Evolutionary conservation across 768 basidiomycete species (phyloP).

Genomic region (Kwoniella dendrophila): DNA sequence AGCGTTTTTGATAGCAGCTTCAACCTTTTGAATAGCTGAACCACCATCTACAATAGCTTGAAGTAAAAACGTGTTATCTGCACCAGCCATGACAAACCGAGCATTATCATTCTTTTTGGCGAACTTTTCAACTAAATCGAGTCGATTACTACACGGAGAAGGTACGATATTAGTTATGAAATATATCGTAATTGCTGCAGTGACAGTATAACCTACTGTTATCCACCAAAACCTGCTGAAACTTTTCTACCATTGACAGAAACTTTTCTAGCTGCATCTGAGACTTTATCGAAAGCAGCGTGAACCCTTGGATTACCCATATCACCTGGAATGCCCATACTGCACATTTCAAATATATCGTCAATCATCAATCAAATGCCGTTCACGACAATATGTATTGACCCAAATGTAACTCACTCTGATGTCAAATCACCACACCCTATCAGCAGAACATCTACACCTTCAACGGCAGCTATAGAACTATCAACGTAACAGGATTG

Average conservation of each 20-base stretch:
- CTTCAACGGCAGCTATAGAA: constrained; percentile 41
- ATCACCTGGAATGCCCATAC: constrained; percentile 45
- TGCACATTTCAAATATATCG: constrained; percentile 1
- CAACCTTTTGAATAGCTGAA: constrained; percentile 11
- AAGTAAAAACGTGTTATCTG: constrained; percentile 9
- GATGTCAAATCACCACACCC: constrained; percentile 33
- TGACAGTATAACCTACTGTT: constrained; percentile 17
- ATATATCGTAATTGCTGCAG: background rate
- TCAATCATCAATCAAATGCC: background rate
- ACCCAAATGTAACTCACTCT: constrained; percentile 30
- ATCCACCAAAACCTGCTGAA: constrained; percentile 37
- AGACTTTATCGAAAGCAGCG: constrained; percentile 29
- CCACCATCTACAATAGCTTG: constrained; percentile 9
- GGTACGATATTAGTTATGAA: background rate
- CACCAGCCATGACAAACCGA: constrained; percentile 9
- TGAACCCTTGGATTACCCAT: constrained; percentile 28
- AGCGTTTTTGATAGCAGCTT: constrained; percentile 7
- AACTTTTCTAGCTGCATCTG: constrained; percentile 28
- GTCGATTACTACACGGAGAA: constrained; percentile 14
- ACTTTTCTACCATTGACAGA: constrained; percentile 30
- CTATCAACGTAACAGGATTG: background rate
- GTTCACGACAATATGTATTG: background rate
- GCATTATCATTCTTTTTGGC: constrained; percentile 25
- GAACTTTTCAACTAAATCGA: constrained; percentile 42
- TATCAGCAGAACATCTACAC: constrained; percentile 38